Base-by-base conservation (phyloP, 2,329 filamentous ascomycete species). In the Alternaria ventricosa region DNA sequence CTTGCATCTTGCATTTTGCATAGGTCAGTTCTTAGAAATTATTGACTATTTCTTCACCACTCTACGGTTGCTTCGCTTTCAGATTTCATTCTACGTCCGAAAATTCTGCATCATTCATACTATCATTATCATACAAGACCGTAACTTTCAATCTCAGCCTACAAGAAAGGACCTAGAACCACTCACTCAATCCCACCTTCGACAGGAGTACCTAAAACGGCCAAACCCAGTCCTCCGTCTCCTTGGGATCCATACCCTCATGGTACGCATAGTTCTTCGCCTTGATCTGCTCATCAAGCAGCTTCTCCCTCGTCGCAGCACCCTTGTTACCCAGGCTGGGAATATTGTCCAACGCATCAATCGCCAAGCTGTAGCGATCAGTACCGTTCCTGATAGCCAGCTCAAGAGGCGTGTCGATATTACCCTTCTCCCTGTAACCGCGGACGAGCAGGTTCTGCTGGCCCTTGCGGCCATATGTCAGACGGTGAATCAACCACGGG, bases 341-440 rank as follows among this genome's bases (percentile, higher is more conserved):
- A 72, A 93, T 86, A 66, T 87, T 86, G 71, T 94, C 91, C 62
- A 94, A 90, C 13, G 91, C 92, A 72, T 91, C 88, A 64, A 94
- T 92, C 10, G 92, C 91, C 41, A 94, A 81, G 70, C 89, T 92
- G 82, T 91, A 94, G 27, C 92, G 86, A 80, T 94, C 92, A 0
- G 91, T 92, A 72, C 90, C 85, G 80, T 94, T 94, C 63, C 91
- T 86, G 75, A 94, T 92, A 27, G 91, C 91, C 67, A 94, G 82
- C 80, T 93, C 91, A 20, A 94, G 87, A 1, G 91, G 92, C 0
- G 92, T 94, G 76, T 94, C 90, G 70, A 94, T 94, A 78, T 94
- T 94, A 50, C 92, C 92, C 85, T 94, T 94, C 83, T 94, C 91
- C 74, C 87, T 89, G 83, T 94, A 94, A 1, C 92, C 92, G 30